Base-by-base conservation (phyloP, 345 rosid genomes). In the Euphorbia tirucalli region DNA sequence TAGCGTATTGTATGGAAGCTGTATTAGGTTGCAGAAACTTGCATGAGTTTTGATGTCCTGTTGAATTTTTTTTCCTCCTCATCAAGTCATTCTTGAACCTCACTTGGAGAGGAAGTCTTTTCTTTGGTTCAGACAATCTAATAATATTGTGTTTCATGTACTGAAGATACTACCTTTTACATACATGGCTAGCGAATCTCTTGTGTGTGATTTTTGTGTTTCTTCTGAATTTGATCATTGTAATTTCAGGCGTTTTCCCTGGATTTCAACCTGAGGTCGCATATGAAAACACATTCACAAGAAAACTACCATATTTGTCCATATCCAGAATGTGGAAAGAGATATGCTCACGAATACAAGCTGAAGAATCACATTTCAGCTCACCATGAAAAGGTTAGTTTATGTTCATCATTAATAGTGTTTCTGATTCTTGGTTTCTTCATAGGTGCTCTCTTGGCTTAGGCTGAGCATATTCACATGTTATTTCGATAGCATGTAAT, bases 271-370 rank as follows among this genome's bases (percentile, higher is more conserved):
- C 85, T 95, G 84, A 84, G 90, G 70, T 95, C 99, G 50, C 97
- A 92, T 85, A 95, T 92, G 97, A 95, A 92, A 85, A 95, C 99
- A 59, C 99, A 95, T 80, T 92, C 97, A 50, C 99, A 92, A 79
- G 99, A 95, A 81, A 95, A 92, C 77, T 92, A 95, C 79, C 97
- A 95, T 78, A 81, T 90, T 80, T 95, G 99, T 74, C 99, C 97
- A 11, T 90, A 82, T 71, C 74, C 84, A 25, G 97, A 92, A 37
- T 95, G 97, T 83, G 99, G 96, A 74, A 95, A 95, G 91, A 83
- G 97, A 90, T 92, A 92, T 73, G 99, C 99, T 75, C 97, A 95
- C 59, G 99, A 95, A 69, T 95, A 95, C 90, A 92, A 95, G 88
- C 84, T 95, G 16, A 90, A 88, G 82, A 95, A 92, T 83, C 99